A percentile compares a stretch with the other conserved stretches of the same genome.
phyloP scores from a whole-genome alignment of 1,139 yeast species.

The Saccharomyces hybrid region DNA sequence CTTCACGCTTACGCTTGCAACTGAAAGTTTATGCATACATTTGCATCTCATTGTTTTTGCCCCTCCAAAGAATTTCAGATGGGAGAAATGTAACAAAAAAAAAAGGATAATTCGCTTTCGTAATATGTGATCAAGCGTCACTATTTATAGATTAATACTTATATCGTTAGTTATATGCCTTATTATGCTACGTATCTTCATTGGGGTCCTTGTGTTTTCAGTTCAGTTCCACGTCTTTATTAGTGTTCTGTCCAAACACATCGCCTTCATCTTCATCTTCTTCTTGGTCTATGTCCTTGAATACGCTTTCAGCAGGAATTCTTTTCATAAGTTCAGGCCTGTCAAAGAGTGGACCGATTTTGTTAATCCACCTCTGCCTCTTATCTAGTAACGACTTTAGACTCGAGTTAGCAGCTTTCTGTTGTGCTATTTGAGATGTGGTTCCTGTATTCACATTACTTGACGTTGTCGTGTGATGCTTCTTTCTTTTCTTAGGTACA shows the following conservation, averaged over 20 bases:
- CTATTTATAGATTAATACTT: neutral
- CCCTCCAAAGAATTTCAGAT: neutral
- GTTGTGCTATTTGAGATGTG: conserved; percentile 37
- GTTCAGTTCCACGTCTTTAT: conserved; percentile 27
- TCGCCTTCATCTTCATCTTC: conserved; percentile 40
- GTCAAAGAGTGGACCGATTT: conserved; percentile 78
- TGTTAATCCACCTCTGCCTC: conserved; percentile 79
- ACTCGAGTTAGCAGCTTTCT: conserved; percentile 63
- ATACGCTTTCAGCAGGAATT: conserved; percentile 59
- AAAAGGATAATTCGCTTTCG: neutral
- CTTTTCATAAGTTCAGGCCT: conserved; percentile 63
- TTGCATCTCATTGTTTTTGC: neutral
- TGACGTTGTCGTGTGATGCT: conserved; percentile 33
- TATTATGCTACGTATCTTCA: neutral
- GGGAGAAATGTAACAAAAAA: neutral
- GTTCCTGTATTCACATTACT: conserved; percentile 30
- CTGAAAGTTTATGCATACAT: neutral
- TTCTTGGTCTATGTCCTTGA: conserved; percentile 48
- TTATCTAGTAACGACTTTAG: conserved; percentile 75
- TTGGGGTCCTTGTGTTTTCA: neutral
- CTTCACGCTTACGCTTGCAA: neutral
- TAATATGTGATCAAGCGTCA: neutral
- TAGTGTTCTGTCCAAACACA: conserved; percentile 19
- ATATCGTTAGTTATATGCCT: neutral
- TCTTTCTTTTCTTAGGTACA: conserved; percentile 75